Conservation (phyloP, 768 basidiomycete species). For the Multifurca ochricompacta region DNA sequence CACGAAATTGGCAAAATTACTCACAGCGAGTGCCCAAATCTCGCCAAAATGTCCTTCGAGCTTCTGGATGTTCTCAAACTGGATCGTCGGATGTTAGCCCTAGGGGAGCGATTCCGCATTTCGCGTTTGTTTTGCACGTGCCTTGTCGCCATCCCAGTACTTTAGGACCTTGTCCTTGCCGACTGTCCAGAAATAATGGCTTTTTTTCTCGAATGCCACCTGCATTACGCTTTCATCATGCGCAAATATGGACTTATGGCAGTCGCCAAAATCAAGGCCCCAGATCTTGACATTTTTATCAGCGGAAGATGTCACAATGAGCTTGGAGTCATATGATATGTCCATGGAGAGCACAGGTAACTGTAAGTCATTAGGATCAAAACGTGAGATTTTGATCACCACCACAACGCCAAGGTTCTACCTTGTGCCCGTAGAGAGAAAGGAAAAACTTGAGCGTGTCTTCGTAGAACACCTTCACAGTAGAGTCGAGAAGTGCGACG, state of each 20-base stretch:
- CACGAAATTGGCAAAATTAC: conserved; percentile 83
- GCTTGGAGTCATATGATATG: conserved; percentile 90
- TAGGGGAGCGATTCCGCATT: background rate
- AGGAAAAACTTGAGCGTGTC: conserved; percentile 96
- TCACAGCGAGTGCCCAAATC: conserved; percentile 90
- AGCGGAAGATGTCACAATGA: conserved; percentile 94
- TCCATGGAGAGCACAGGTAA: conserved; percentile 97
- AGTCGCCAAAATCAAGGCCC: conserved; percentile 99
- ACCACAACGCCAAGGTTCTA: conserved; percentile 26
- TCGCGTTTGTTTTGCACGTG: conserved; percentile 26
- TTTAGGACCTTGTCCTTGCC: conserved; percentile 91
- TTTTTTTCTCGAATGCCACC: conserved; percentile 78
- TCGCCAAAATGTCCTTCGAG: conserved; percentile 94
- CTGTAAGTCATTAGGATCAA: conserved; percentile 34
- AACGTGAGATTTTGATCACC: background rate
- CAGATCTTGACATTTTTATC: conserved; percentile 99
- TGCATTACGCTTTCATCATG: conserved; percentile 98
- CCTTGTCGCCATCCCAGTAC: conserved; percentile 99
- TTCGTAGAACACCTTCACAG: conserved; percentile 96
- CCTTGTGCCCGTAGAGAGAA: conserved; percentile 96
- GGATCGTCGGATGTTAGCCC: background rate
- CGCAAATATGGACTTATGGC: conserved; percentile 95
- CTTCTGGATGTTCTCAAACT: conserved; percentile 98
- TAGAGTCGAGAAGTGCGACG: conserved; percentile 89
- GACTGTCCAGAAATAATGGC: conserved; percentile 96